phyloP scores from a whole-genome alignment of 1,284 basidiomycete species.

The Tilletia walkeri region DNA sequence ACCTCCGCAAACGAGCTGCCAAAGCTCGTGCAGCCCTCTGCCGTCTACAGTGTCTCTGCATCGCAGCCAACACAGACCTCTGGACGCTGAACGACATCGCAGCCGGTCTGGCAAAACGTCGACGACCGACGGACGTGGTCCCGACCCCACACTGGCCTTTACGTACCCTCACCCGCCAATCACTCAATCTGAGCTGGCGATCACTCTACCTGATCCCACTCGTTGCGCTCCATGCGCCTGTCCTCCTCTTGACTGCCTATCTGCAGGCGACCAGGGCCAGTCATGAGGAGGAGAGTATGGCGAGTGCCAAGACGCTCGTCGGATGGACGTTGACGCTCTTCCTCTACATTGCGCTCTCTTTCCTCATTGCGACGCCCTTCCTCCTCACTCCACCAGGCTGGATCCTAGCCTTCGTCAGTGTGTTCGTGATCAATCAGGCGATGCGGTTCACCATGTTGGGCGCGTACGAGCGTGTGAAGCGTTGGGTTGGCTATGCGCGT shows the following conservation, averaged over 20 bases:
- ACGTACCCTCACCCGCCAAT: not conserved
- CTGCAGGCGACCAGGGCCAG: conserved; percentile 21
- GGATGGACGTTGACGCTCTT: not conserved
- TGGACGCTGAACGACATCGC: conserved; percentile 20
- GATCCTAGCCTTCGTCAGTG: conserved; percentile 29
- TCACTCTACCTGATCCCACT: conserved; percentile 20
- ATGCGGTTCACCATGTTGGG: conserved; percentile 28
- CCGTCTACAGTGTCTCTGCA: conserved; percentile 13
- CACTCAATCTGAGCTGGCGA: not conserved
- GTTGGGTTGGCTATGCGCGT: conserved; percentile 1
- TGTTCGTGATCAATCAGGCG: conserved; percentile 29
- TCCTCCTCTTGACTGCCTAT: conserved; percentile 21
- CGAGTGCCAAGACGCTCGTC: conserved; percentile 29
- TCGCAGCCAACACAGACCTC: conserved; percentile 19
- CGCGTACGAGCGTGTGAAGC: conserved; percentile 16
- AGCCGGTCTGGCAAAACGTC: not conserved
- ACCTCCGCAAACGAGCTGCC: conserved; percentile 12
- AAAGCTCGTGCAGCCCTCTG: conserved; percentile 17
- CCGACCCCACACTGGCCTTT: conserved; percentile 2
- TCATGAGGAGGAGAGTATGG: conserved; percentile 35
- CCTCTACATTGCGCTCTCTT: conserved; percentile 30
- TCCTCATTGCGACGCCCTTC: conserved; percentile 35
- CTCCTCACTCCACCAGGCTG: conserved; percentile 36
- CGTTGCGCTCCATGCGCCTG: conserved; percentile 23
- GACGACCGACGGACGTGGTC: not conserved